Base-by-base conservation (phyloP, 2,329 filamentous ascomycete genomes). In the Zymoseptoria ardabiliae region DNA sequence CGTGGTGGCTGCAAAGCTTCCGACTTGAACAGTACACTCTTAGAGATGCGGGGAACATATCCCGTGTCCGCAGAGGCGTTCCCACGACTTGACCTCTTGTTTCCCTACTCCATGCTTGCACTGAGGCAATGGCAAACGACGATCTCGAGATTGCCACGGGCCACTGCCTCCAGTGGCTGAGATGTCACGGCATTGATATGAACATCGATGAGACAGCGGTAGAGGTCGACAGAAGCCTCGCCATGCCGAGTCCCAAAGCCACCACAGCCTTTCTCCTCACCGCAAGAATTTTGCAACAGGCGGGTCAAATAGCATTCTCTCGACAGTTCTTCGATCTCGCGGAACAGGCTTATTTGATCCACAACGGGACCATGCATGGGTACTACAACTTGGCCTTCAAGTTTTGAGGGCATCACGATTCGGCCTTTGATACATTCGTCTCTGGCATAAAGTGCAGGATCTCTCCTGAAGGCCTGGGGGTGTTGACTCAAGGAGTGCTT, bases 331-430 rank as follows among this genome's bases (percentile, higher is more conserved):
- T 58, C 5, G 35, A 54, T 3, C 54, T 62, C 10, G 58, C 60
- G n/a, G 35, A 48, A 23, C 45, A 54, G 48, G 28, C 56, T 2
- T 62, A 62, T 17, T 17, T 54, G 50, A 48, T 55, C 6, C 52
- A 58, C 28, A 62, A 62, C 17, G 60, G 60, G 2, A 45, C 45
- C 21, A 58, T 62, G 55, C 55, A 22, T 45, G 60, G 60, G 2
- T 62, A 54, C 23, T 54, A 62, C 3, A 35, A 55, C 22, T 5
- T 23, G 22, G 22, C 22, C 22, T 23, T 23, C 22, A 23, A 23
- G 22, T 23, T 23, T 23, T 23, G 22, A 23, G 22, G 22, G 22
- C 22, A 23, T 23, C 22, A 23, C 22, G 22, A 23, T 23, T 23
- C 22, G 22, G 22, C 22, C 22, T 23, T 23, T 5, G 22, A 23